Evolutionary conservation across 2,329 filamentous ascomycete species (phyloP), one percentile per base, ranked within the genome.

Genomic region (Colletotrichum sansevieriae): DNA sequence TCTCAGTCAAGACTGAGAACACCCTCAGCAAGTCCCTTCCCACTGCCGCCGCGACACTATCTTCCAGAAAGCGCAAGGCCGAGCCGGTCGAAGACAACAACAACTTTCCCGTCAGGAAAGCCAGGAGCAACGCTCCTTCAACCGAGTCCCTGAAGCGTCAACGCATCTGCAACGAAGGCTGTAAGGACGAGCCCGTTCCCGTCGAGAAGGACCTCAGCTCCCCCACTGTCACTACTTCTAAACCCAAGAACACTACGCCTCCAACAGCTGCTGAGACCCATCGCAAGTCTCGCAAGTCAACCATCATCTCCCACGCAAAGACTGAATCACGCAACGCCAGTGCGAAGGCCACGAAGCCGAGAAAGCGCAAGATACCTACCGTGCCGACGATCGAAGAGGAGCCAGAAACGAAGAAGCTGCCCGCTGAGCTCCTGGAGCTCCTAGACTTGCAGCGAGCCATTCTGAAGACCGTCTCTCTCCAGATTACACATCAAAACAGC

Each of bases 401-500:
- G 75, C 77, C 71, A 46, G 64, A 59, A 73, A 77, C 35, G 29
- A 65, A 56, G 37, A 74, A 74, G 7, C 81, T 90, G 5, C 87
- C 86, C 11, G 76, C 75, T 18, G 87, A 88, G 73, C 79, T 90
- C 46, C 77, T 83, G 65, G 87, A 92, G 56, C 81, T 94, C 15
- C 79, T 92, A 58, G 81, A 86, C 65, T 82, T 95, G 29, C 88
- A 94, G 76, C 83, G 83, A 46, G 85, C 90, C 11, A 92, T 94
- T 72, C 82, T 93, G 66, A 90, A 90, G 74, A 89, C 91, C 0
- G 81, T 93, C 25, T 86, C 87, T 0, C 80, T 94, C 10, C 91
- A 94, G 74, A 86, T 89, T 69, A 90, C 90, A 1, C 91, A 95
- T 78, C 88, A 91, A 76, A 90, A 90, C 68, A 80, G 82, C 35